These are phyloP conservation scores for Sugiyamaella paludigena DNA, from an alignment of 1,139 yeast genomes.

Conservation along the genomic window DNA sequence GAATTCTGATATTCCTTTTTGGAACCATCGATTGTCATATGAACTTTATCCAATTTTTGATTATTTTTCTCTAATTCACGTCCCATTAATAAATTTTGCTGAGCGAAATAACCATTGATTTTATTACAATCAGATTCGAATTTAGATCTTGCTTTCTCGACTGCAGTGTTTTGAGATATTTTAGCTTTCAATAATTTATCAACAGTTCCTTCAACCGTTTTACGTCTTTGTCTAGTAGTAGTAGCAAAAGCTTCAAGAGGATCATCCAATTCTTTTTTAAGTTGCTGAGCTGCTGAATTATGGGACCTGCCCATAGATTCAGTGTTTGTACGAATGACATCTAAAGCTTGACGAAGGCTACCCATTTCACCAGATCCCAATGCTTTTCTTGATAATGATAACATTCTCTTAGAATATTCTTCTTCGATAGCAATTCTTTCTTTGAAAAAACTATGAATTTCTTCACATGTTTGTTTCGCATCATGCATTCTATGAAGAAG, in stretches of 20 bases:
- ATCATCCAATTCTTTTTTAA: slow-evolving; percentile 44
- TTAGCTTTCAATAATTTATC: slow-evolving; percentile 46
- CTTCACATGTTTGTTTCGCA: slow-evolving; percentile 49
- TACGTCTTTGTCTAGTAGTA: slow-evolving; percentile 46
- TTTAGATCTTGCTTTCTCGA: slow-evolving; percentile 47
- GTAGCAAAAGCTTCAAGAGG: slow-evolving; percentile 46
- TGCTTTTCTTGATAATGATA: slow-evolving; percentile 49
- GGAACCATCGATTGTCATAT: slow-evolving; percentile 47
- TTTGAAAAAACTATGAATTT: slow-evolving; percentile 42
- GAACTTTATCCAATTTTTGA: slow-evolving; percentile 57
- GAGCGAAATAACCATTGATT: slow-evolving; percentile 57
- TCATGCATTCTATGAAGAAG: slow-evolving; percentile 51
- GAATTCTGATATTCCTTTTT: slow-evolving; percentile 60
- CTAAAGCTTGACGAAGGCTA: slow-evolving; percentile 57
- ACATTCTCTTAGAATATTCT: slow-evolving; percentile 61
- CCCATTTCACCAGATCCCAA: slow-evolving; percentile 63
- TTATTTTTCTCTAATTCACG: slow-evolving; percentile 70
- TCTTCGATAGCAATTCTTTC: slow-evolving; percentile 61
- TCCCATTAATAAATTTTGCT: slow-evolving; percentile 73
- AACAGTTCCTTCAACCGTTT: slow-evolving; percentile 47
- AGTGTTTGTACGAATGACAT: slow-evolving; percentile 57
- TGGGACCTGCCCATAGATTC: slow-evolving; percentile 50
- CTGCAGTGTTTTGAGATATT: slow-evolving; percentile 39
- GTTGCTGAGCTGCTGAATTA: slow-evolving; percentile 44
- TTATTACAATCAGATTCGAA: slow-evolving; percentile 60